Conservation (phyloP, 2,329 filamentous ascomycete species). For the Clarireedia hainanense region DNA sequence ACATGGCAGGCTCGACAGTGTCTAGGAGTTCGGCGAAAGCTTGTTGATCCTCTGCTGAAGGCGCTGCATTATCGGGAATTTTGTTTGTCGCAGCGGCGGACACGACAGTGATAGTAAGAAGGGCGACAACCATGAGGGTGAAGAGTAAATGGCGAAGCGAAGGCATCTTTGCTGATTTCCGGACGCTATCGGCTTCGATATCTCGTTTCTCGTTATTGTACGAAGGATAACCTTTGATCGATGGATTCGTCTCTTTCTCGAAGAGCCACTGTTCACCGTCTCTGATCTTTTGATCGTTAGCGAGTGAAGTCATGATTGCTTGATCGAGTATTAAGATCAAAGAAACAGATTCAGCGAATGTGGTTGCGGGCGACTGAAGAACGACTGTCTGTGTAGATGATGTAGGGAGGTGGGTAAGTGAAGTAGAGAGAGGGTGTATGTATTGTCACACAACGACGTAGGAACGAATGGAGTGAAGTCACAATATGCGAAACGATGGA, state of each 20-base stretch:
- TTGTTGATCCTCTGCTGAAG: slow-evolving; percentile 20
- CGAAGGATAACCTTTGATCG: not conserved
- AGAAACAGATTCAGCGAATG: not conserved
- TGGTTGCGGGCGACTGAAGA: not conserved
- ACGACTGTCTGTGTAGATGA: too few species aligned
- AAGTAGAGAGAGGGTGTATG: not conserved
- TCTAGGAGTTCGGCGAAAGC: slow-evolving; percentile 48
- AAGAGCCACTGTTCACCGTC: slow-evolving; percentile 11
- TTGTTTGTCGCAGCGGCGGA: slow-evolving; percentile 26
- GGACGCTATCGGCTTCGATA: slow-evolving; percentile 4
- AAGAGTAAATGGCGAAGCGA: slow-evolving; percentile 32
- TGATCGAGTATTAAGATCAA: not conserved
- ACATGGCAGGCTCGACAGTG: slow-evolving; percentile 47
- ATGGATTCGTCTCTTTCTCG: not conserved
- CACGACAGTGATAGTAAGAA: slow-evolving; percentile 31
- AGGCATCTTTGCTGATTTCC: slow-evolving; percentile 30
- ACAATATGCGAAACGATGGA: not conserved
- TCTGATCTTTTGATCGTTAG: slow-evolving; percentile 16
- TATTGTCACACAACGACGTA: not conserved
- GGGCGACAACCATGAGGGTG: slow-evolving; percentile 26
- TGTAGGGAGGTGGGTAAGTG: too few species aligned
- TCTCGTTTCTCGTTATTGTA: slow-evolving; percentile 7
- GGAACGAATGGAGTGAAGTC: not conserved
- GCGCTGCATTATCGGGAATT: slow-evolving; percentile 6
- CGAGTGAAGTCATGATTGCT: slow-evolving; percentile 12